Evolutionary conservation across 768 basidiomycete species (phyloP).

Genomic region (Russula vinacea): DNA sequence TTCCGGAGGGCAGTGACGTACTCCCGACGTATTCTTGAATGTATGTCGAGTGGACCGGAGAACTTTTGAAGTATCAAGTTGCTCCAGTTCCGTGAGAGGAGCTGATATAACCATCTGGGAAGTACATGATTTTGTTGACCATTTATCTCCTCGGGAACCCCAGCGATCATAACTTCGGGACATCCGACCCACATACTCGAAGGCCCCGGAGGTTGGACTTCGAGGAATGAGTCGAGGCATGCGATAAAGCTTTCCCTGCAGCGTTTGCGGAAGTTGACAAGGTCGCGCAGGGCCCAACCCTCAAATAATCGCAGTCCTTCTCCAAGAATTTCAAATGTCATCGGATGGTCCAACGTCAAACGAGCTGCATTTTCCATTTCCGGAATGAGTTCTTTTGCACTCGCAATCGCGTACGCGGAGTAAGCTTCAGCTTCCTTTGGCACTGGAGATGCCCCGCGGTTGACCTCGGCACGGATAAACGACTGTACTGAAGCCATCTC

Average conservation of each 20-base stretch:
- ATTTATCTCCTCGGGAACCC: too few species aligned
- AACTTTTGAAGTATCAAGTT: neutral
- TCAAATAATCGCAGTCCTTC: neutral
- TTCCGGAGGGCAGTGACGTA: neutral
- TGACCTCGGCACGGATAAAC: neutral
- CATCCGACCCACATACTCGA: neutral
- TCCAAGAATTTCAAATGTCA: neutral
- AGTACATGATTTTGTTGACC: neutral
- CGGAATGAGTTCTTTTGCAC: neutral
- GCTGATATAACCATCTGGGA: neutral
- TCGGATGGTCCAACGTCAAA: neutral
- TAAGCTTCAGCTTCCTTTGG: neutral
- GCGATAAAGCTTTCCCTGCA: neutral
- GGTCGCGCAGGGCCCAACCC: neutral
- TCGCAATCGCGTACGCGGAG: neutral
- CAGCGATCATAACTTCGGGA: neutral
- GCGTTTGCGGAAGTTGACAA: neutral
- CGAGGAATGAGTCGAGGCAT: neutral
- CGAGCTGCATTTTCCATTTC: neutral
- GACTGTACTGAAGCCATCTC: constrained; percentile 23
- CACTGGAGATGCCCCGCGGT: neutral
- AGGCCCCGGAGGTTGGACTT: neutral
- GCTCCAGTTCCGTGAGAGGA: neutral
- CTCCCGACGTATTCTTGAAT: neutral
- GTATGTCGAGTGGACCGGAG: neutral